Base-by-base conservation (phyloP, 2,329 filamentous ascomycete genomes). In the Colletotrichum eremochloae region DNA sequence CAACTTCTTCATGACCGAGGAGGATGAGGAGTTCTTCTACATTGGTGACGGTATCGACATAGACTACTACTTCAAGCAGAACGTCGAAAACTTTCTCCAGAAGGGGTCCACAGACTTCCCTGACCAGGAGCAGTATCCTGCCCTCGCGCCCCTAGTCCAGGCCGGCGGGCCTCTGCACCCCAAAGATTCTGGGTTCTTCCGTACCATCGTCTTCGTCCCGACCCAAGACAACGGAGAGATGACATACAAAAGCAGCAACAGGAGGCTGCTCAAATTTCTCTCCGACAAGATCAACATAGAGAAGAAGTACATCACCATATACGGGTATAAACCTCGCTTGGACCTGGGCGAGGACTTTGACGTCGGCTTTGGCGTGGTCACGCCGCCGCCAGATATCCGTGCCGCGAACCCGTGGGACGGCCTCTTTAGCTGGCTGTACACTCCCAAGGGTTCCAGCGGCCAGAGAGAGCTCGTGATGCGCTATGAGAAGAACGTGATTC, bases 401-500 rank as follows among this genome's bases (percentile, higher is more conserved):
- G 11, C 53, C n/a, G 40, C 70, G 20, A 38, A 58, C 14, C 65
- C 68, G n/a, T 68, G 64, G 48, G 50, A 56, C 8, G 68, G 72
- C 33, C 65, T 74, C 2, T 48, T 74, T 2, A 64, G 67, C 6
- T 74, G 71, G 67, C 55, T 55, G 46, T 74, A 74, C 44, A 72
- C 67, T 1, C 71, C 71, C 24, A 65, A 52, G 8, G 67, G 60
- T 5, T n/a, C 11, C 2, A 66, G 63, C 6, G 62, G 71, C 8
- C 48, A 63, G 20, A 68, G 40, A 20, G 63, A 62, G 31, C 63
- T 76, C 14, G 44, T 67, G 4, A 60, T 75, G 15, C 68, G 72
- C 24, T 74, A 66, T 42, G 60, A 75, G 52, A 64, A 68, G 33
- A 46, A 74, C 31, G 20, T 68, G 11, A 61, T 78, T 74, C 87